These are phyloP conservation scores for Nothopassalora personata DNA, from an alignment of 2,329 filamentous ascomycete species.

Conservation along the genomic window DNA sequence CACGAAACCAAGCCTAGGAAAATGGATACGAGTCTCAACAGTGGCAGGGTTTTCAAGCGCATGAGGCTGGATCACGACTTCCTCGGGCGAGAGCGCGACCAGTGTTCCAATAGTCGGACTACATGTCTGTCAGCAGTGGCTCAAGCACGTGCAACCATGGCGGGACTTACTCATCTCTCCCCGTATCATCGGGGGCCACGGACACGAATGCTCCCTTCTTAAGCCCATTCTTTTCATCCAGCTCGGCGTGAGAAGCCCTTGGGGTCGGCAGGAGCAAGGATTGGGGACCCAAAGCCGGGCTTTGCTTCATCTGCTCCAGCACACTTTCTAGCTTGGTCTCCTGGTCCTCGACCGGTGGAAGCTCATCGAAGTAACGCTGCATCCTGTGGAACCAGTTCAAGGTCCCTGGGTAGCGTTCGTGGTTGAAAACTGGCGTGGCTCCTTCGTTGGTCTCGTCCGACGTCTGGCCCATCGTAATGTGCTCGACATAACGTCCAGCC, in stretches of 20 bases:
- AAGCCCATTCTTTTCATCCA: conserved; percentile 32
- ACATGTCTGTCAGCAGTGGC: not conserved
- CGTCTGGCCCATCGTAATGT: conserved; percentile 34
- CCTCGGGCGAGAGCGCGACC: conserved; percentile 37
- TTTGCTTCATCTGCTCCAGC: conserved; percentile 25
- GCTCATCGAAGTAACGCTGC: conserved; percentile 28
- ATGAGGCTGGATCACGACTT: conserved; percentile 36
- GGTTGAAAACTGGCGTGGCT: conserved; percentile 33
- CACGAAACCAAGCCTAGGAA: conserved; percentile 38
- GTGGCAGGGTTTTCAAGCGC: conserved; percentile 24
- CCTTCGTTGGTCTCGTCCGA: conserved; percentile 26
- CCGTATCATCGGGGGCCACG: conserved; percentile 39
- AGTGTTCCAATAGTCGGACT: conserved; percentile 35
- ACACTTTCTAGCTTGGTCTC: conserved; percentile 20
- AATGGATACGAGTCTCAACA: conserved; percentile 36
- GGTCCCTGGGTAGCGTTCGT: conserved; percentile 34
- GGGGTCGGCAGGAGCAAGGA: conserved; percentile 31
- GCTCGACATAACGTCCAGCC: conserved; percentile 30
- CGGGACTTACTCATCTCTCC: conserved; percentile 28
- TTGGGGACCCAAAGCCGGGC: conserved; percentile 19
- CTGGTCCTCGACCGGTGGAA: conserved; percentile 29
- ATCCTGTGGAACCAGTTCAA: conserved; percentile 35
- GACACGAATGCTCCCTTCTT: conserved; percentile 29
- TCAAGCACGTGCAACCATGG: not conserved
- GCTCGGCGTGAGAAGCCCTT: conserved; percentile 20